phyloP scores from a whole-genome alignment of 2,329 filamentous ascomycete species.

The Ophiostoma ulmi region DNA sequence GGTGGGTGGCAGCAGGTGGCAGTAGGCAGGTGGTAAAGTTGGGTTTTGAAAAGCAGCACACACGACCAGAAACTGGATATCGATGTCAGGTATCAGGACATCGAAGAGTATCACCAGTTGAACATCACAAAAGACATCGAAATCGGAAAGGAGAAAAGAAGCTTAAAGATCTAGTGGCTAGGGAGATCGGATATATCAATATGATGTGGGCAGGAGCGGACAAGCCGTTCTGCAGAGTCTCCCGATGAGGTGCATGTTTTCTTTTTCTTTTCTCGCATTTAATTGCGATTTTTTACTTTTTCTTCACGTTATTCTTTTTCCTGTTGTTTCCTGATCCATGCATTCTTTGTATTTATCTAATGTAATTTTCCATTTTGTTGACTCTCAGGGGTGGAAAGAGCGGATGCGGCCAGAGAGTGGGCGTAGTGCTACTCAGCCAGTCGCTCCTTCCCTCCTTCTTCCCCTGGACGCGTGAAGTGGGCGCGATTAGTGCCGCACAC shows the following conservation, averaged over 20 bases:
- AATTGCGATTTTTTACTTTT: slow-evolving; percentile 12
- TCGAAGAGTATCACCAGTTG: not conserved
- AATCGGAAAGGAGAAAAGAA: slow-evolving; percentile 18
- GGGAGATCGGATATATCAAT: slow-evolving; percentile 15
- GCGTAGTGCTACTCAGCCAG: slow-evolving; percentile 14
- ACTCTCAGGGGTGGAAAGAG: slow-evolving; percentile 26
- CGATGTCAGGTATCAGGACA: not conserved
- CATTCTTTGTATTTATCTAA: slow-evolving; percentile 12
- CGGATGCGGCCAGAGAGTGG: slow-evolving; percentile 14
- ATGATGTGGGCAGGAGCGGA: slow-evolving; percentile 13
- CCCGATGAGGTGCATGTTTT: slow-evolving; percentile 10
- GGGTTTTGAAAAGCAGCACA: not conserved
- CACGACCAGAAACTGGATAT: not conserved
- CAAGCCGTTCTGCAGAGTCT: not conserved
- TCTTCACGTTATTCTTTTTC: slow-evolving; percentile 16
- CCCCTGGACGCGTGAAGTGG: slow-evolving; percentile 18
- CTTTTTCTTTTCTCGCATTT: not conserved
- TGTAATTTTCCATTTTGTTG: slow-evolving; percentile 22
- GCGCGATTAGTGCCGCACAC: slow-evolving; percentile 19
- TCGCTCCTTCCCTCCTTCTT: slow-evolving; percentile 3
- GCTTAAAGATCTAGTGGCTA: slow-evolving; percentile 17
- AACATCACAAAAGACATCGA: not conserved
- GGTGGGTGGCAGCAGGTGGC: not conserved
- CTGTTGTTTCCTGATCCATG: slow-evolving; percentile 21
- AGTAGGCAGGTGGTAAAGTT: not conserved